Base-by-base conservation (phyloP, 2,329 filamentous ascomycete species). In the Scedosporium aurantiacum region DNA sequence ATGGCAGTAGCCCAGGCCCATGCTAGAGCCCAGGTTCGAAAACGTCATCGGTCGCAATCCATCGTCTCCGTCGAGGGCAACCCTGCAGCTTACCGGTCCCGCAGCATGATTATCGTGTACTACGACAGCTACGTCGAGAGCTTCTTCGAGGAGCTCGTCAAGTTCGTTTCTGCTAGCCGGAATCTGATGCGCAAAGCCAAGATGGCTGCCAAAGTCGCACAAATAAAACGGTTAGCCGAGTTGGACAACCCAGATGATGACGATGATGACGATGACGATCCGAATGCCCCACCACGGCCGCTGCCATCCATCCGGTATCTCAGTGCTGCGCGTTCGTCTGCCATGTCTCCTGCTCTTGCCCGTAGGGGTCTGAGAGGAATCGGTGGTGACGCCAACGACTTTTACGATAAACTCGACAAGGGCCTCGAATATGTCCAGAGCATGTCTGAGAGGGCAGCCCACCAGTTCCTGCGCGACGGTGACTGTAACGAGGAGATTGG, bases 51-150 rank as follows among this genome's bases (percentile, higher is more conserved):
- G 60, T 78, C 79, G 12, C 74, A 80, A 25, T 84, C 82, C 0
- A 73, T 83, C 66, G 66, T 79, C 58, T 83, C 80, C 50, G 76
- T 73, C 41, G 79, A 82, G 41, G 73, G 72, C 10, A 70, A 74
- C 2, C 70, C 77, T 1, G 72, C 77, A 10, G 83, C 84, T 64
- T 88, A 88, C 70, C 85, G 89, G 61, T 85, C 85, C 3, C 83
- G 88, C 65, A 86, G 81, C 62, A 88, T 90, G 79, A 87, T 93
- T 56, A 86, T 94, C 47, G 89, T 97, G n/a, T 92, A 91, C 73
- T 97, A 97, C 70, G 92, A 97, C 70, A 90, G 88, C 66, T 87
- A 90, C 64, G 87, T 95, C 3, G 91, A 97, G 70, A 84, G 84
- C 58, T 85, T 87, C 45, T 91, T 97, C 65, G 91, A 96, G 67